phyloP scores from a whole-genome alignment of 2,329 filamentous ascomycete genomes.

The Ilyonectria destructans region DNA sequence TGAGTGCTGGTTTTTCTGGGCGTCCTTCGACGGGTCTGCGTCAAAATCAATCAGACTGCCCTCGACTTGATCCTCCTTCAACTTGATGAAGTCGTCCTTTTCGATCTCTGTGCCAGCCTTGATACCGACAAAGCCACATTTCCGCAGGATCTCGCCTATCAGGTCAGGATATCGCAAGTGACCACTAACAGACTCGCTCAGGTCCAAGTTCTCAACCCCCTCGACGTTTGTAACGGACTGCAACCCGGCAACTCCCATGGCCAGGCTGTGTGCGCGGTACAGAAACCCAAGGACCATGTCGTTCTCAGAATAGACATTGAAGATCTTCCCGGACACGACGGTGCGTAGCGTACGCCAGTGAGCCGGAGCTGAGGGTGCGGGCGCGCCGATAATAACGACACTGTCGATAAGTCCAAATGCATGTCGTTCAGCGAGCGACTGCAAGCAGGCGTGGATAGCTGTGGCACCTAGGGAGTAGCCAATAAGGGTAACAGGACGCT shows the following conservation, averaged over 20 bases:
- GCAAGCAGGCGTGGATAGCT: constrained; percentile 87
- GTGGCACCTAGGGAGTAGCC: constrained; percentile 88
- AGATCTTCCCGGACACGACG: constrained; percentile 85
- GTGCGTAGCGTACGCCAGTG: constrained; percentile 85
- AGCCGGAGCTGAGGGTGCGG: constrained; percentile 79
- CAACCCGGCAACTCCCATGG: constrained; percentile 87
- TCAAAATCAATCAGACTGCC: constrained; percentile 53
- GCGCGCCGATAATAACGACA: constrained; percentile 86
- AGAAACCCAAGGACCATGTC: constrained; percentile 91
- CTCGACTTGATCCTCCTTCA: constrained; percentile 58
- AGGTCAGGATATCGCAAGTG: constrained; percentile 69
- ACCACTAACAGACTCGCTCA: constrained; percentile 68
- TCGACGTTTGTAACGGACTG: constrained; percentile 79
- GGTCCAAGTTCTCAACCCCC: constrained; percentile 73
- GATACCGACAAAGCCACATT: constrained; percentile 67
- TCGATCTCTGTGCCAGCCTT: constrained; percentile 64
- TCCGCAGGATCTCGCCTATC: constrained; percentile 66
- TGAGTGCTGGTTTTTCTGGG: constrained; percentile 32
- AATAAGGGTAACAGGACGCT: constrained; percentile 84
- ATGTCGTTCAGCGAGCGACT: constrained; percentile 81
- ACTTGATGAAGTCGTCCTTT: constrained; percentile 66
- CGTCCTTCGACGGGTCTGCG: constrained; percentile 31
- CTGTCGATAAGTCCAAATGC: constrained; percentile 90
- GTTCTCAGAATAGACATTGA: constrained; percentile 91
- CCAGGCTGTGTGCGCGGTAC: constrained; percentile 87